These are phyloP conservation scores for Penicillium coprophilum DNA, from an alignment of 495 filamentous ascomycete species.

Conservation along the genomic window DNA sequence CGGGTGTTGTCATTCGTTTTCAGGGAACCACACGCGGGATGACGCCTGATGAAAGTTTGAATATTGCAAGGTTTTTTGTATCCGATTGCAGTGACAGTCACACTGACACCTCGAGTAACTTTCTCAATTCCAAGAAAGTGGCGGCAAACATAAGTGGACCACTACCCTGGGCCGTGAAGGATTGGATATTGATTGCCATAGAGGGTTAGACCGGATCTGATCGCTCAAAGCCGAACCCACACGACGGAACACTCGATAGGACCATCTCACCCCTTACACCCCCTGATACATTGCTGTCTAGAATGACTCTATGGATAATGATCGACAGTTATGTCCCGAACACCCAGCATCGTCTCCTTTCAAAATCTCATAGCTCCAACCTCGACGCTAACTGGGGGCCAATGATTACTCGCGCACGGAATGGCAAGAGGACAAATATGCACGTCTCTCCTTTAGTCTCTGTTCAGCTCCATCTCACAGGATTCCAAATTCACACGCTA, in stretches of 20 bases:
- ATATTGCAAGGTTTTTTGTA: not conserved
- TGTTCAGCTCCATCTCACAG: slow-evolving; percentile 1
- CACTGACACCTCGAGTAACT: not conserved
- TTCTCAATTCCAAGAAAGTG: slow-evolving; percentile 5
- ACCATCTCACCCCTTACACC: not conserved
- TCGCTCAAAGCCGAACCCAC: slow-evolving; percentile 1
- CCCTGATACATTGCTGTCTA: slow-evolving; percentile 1
- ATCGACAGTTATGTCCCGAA: slow-evolving; percentile 29
- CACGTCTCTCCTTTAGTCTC: slow-evolving; percentile 7
- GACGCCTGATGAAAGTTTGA: too few species aligned
- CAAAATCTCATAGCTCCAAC: slow-evolving; percentile 15
- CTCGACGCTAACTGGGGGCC: not conserved
- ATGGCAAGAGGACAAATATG: slow-evolving; percentile 10
- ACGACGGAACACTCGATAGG: not conserved
- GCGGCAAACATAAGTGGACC: slow-evolving; percentile 16
- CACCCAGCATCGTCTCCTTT: not conserved
- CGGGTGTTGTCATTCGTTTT: not conserved
- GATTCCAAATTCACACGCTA: slow-evolving; percentile 4
- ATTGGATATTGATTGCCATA: not conserved
- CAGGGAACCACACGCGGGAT: not conserved
- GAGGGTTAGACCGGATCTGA: not conserved
- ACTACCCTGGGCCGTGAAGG: slow-evolving; percentile 8
- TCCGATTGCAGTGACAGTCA: not conserved
- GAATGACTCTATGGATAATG: slow-evolving; percentile 14
- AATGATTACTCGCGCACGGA: slow-evolving; percentile 13